Percentiles rank a stretch among this genome's conserved stretches.
phyloP scores from a whole-genome alignment of 352 stramenopile genomes.

The Globisporangium cederbergense region DNA sequence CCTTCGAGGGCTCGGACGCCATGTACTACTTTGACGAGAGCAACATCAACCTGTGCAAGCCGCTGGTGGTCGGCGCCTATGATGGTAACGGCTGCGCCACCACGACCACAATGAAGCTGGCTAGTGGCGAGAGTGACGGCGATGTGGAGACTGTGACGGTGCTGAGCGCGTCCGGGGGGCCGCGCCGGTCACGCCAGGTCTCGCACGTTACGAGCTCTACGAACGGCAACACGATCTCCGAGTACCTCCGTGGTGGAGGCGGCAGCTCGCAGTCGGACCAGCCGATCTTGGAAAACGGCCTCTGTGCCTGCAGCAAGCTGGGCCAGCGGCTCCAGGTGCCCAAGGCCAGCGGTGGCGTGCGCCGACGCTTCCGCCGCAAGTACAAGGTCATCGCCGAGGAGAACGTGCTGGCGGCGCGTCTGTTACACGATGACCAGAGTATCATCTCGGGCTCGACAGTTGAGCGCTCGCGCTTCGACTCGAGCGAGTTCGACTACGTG shows the following conservation, averaged over 20 bases:
- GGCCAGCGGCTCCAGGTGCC: slow-evolving; percentile 47
- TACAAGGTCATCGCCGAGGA: slow-evolving; percentile 24
- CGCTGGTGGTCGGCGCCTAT: slow-evolving; percentile 29
- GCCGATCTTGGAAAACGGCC: slow-evolving; percentile 38
- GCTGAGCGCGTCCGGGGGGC: slow-evolving; percentile 15
- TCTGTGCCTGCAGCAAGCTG: slow-evolving; percentile 52
- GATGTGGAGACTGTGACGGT: slow-evolving; percentile 20
- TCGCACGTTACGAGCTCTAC: slow-evolving; percentile 45
- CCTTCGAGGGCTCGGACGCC: slow-evolving; percentile 36
- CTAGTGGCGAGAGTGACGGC: slow-evolving; percentile 3
- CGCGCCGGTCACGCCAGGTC: slow-evolving; percentile 15
- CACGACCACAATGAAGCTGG: background rate
- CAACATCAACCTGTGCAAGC: slow-evolving; percentile 50
- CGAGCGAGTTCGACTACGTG: slow-evolving; percentile 45
- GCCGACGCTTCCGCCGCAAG: slow-evolving; percentile 34
- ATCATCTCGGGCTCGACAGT: slow-evolving; percentile 16
- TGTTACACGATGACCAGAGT: slow-evolving; percentile 40
- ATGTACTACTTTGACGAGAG: slow-evolving; percentile 52
- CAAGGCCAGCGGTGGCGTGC: slow-evolving; percentile 20
- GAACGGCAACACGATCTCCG: slow-evolving; percentile 27
- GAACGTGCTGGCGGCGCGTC: slow-evolving; percentile 39
- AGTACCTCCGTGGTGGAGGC: slow-evolving; percentile 11
- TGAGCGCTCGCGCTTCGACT: slow-evolving; percentile 14
- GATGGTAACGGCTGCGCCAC: slow-evolving; percentile 9
- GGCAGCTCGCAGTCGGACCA: slow-evolving; percentile 39